A percentile compares a stretch with the other conserved stretches of the same genome.
These are phyloP conservation scores for Ammopiptanthus mongolicus DNA, from an alignment of 306 rosid genomes.

Conservation along the genomic window DNA sequence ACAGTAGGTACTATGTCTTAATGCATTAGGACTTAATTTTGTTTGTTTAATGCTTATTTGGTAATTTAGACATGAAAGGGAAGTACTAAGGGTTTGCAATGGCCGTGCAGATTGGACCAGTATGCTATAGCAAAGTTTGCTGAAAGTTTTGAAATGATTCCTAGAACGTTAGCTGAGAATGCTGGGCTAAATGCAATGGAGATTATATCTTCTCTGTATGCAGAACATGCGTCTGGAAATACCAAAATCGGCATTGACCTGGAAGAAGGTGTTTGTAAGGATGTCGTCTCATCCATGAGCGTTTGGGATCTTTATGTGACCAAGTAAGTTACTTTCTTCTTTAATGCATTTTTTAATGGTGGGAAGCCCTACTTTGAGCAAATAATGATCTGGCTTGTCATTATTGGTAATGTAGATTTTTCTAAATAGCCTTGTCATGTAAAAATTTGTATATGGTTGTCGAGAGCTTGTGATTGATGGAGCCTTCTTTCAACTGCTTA, in stretches of 20 bases:
- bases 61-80: slow-evolving; percentile 5
- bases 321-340: slow-evolving; percentile 52
- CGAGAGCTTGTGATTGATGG: background rate
- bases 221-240: slow-evolving; percentile 96
- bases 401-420: background rate
- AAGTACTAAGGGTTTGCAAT: slow-evolving; percentile 22
- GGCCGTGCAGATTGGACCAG: slow-evolving; percentile 87
- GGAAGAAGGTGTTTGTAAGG: slow-evolving; percentile 78
- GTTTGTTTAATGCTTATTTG: background rate
- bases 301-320: slow-evolving; percentile 91
- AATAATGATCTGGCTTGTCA: background rate
- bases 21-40: background rate
- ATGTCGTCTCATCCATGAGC: slow-evolving; percentile 38
- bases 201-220: slow-evolving; percentile 89
- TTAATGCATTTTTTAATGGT: background rate
- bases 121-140: slow-evolving; percentile 97
- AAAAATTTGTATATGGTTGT: background rate
- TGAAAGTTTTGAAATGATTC: slow-evolving; percentile 91
- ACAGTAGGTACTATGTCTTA: background rate
- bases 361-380: background rate
- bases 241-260: slow-evolving; percentile 83
- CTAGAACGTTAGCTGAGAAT: slow-evolving; percentile 90
- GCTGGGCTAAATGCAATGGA: slow-evolving; percentile 97
- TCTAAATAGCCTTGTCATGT: background rate
- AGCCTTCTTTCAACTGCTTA: background rate